A percentile compares a stretch with the other conserved stretches of the same genome.
Conservation (phyloP, 768 basidiomycete species). For the Phylloporus scabripes region DNA sequence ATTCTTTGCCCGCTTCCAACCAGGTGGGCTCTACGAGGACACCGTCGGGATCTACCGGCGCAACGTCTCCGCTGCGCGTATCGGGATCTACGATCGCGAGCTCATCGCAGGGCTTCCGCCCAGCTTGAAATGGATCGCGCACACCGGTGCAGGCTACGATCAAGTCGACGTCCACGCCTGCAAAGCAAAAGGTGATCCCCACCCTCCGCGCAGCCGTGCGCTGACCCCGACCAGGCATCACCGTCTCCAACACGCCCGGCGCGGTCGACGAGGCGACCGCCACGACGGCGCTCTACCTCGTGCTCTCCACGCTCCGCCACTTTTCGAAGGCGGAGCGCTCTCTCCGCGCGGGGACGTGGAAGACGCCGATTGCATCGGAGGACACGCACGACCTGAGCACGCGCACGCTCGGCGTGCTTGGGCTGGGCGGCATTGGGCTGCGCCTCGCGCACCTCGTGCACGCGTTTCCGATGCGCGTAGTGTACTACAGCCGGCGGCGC, state of each 20-base stretch:
- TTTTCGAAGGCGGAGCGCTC: slow-evolving; percentile 59
- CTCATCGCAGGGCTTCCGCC: slow-evolving; percentile 56
- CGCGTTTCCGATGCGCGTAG: slow-evolving; percentile 84
- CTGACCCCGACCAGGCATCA: slow-evolving; percentile 36
- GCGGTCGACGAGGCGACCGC: slow-evolving; percentile 91
- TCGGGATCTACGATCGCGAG: slow-evolving; percentile 47
- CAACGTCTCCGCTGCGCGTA: slow-evolving; percentile 37
- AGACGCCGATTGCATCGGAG: slow-evolving; percentile 43
- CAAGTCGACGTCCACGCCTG: slow-evolving; percentile 70
- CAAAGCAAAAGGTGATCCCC: slow-evolving; percentile 59
- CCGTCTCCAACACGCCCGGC: slow-evolving; percentile 82
- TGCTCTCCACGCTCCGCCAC: slow-evolving; percentile 73
- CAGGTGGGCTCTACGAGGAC: slow-evolving; percentile 44
- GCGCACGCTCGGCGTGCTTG: slow-evolving; percentile 67
- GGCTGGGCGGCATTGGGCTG: slow-evolving; percentile 72
- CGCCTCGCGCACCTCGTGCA: slow-evolving; percentile 66
- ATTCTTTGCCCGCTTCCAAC: slow-evolving; percentile 40
- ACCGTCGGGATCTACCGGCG: slow-evolving; percentile 49
- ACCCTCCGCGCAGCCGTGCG: not conserved
- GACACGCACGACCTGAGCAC: slow-evolving; percentile 59
- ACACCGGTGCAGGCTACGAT: slow-evolving; percentile 88
- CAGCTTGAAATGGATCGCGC: slow-evolving; percentile 75
- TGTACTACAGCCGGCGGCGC: slow-evolving; percentile 69
- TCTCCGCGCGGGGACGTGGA: slow-evolving; percentile 54
- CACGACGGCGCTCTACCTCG: slow-evolving; percentile 78